These are phyloP conservation scores for Microsporum canis DNA, from an alignment of 2,329 filamentous ascomycete genomes.

Conservation along the genomic window DNA sequence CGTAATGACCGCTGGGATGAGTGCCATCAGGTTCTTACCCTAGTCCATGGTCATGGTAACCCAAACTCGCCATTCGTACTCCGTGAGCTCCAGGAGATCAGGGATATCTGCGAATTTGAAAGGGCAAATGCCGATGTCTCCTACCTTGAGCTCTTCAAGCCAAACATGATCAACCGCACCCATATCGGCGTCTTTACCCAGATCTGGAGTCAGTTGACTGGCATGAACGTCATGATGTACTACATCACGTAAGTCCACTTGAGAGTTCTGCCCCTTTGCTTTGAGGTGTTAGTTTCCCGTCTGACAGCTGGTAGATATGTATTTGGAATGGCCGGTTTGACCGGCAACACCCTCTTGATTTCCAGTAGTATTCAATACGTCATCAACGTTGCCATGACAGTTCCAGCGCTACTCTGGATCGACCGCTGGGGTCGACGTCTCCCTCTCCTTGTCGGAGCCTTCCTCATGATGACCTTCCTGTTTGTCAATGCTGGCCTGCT, in stretches of 20 bases:
- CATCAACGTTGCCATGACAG: slow-evolving; percentile 69
- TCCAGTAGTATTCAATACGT: slow-evolving; percentile 62
- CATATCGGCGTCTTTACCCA: slow-evolving; percentile 61
- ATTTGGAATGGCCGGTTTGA: slow-evolving; percentile 60
- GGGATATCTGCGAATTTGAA: slow-evolving; percentile 63
- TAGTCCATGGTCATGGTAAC: slow-evolving; percentile 56
- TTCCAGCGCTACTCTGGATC: slow-evolving; percentile 63
- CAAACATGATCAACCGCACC: slow-evolving; percentile 62
- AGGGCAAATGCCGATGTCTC: slow-evolving; percentile 55
- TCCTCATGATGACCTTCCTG: slow-evolving; percentile 47
- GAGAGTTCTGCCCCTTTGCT: not conserved
- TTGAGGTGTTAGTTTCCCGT: not conserved
- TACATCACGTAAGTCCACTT: slow-evolving; percentile 42
- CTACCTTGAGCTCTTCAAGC: slow-evolving; percentile 60
- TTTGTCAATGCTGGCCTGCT: slow-evolving; percentile 36
- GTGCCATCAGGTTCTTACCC: slow-evolving; percentile 36
- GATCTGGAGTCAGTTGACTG: slow-evolving; percentile 64
- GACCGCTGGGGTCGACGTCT: slow-evolving; percentile 64
- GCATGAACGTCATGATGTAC: slow-evolving; percentile 69
- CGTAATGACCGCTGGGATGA: slow-evolving; percentile 51
- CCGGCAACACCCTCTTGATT: slow-evolving; percentile 47
- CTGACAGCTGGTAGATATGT: slow-evolving; percentile 40
- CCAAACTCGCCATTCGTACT: slow-evolving; percentile 53
- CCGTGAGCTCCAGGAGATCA: slow-evolving; percentile 60
- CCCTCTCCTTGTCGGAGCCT: slow-evolving; percentile 53